Evolutionary conservation across 1,284 basidiomycete species (phyloP), one percentile per base, ranked within the genome.

Genomic region (Naganishia sp.): DNA sequence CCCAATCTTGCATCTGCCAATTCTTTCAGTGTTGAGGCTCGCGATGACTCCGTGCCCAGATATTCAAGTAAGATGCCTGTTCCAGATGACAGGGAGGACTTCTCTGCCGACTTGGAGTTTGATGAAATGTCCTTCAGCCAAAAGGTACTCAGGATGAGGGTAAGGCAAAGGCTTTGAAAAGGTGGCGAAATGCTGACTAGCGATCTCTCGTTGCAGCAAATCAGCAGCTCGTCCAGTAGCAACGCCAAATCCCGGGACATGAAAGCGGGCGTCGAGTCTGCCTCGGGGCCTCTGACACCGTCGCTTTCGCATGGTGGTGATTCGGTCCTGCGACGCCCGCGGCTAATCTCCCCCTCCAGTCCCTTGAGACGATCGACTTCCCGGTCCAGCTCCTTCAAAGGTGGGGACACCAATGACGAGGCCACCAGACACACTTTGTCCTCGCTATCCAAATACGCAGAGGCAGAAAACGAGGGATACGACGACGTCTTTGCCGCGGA

Each of bases 401-500:
- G 23, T 68, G 68, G 17, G 35, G 21, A 49, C 23, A 4, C 4
- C 21, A 28, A 50, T 25, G 35, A 55, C 17, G 55, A 52, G 9
- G 45, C 49, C 6, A 32, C 28, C 10, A 53, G 51, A 15, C 64
- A 46, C 4, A 35, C 49, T 42, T 9, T 54, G 23, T 42, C 39
- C 4, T 41, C 6, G 57, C 87, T 94, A 72, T 85, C 85, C 21
- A 92, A 92, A 76, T 94, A 94, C 77, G 82, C 89, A 7, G 93
- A 94, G 78, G 85, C 85, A 25, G 90, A 92, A 47, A 84, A 85
- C 49, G 92, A 94, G 73, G 89, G 94, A 75, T 94, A 93, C 74
- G 90, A 92, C 57, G 92, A 94, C 79, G 86, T 94, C n/a, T 93
- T 94, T 76, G 90, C 31, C 11, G 28, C 45, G 11, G 53, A 62